Base-by-base conservation (phyloP, 192 early-diverging fungal species). In the Ramicandelaber brevisporus region DNA sequence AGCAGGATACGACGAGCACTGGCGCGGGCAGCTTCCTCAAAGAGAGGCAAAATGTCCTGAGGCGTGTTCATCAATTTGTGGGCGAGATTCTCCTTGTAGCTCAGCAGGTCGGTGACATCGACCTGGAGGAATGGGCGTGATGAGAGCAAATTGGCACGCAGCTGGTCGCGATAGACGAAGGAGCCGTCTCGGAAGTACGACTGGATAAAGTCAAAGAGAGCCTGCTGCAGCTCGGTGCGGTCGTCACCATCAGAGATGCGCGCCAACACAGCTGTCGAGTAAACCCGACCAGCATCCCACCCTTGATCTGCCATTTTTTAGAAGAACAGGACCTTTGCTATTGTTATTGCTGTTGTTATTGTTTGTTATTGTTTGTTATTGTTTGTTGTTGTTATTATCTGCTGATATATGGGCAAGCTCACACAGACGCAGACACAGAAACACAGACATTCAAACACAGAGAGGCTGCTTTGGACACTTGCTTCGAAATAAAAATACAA, bases 111-210 rank as follows among this genome's bases (percentile, higher is more conserved):
- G 22, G 64, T 68, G 50, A 97, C 55, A 37, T 85, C 75, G 8
- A 97, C 78, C 39, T 97, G 68, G 27, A 97, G 48, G 37, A 71
- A 65, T 37, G 70, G 60, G 26, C 74, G 65, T 38, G 72, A 65
- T 20, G 75, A 49, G 26, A 72, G 62, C 15, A 72, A 41, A 55
- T 93, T 90, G 35, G 81, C 66, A 17, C 66, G 66, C 30, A 90
- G 63, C 60, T 87, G 83, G 56, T 97, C 84, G 56, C 86, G 71
- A 33, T 88, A 88, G 29, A 84, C 57, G 55, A 70, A 86, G 29
- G 68, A 59, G 38, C 78, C 73, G 48, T 74, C 76, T 31, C 85
- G 44, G 34, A 73, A 67, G 41, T 86, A 93, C 36, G 75, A 73
- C 29, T 78, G 63, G 39, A 93, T 58, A 51, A 93, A 93, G 21